Percentiles rank a stretch among this genome's conserved stretches.
phyloP scores from a whole-genome alignment of 164 flowering plant species.

The Protea cynaroides region DNA sequence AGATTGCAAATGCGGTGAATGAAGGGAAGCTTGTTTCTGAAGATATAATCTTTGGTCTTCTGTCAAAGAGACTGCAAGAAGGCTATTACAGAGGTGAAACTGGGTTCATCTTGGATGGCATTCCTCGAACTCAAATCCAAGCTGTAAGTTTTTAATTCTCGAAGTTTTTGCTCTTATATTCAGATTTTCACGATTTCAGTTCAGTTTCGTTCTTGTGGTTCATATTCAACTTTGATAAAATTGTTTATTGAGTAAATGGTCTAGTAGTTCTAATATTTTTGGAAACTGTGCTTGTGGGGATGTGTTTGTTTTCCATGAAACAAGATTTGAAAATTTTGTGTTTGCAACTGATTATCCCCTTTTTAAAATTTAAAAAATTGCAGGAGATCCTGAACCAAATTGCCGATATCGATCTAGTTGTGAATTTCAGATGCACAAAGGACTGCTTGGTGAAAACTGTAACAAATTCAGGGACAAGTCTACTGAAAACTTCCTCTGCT shows the following conservation, averaged over 20 bases:
- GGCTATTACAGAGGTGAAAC: slow-evolving; percentile 73
- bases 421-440: slow-evolving; percentile 49
- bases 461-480: slow-evolving; percentile 11
- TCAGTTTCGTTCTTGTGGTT: too few relatives aligned
- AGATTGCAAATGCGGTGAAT: slow-evolving; percentile 74
- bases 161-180: too few relatives aligned
- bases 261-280: too few relatives aligned
- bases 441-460: slow-evolving; percentile 25
- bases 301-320: too few relatives aligned
- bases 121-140: slow-evolving; percentile 68
- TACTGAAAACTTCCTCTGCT: slow-evolving; percentile 7
- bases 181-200: too few relatives aligned
- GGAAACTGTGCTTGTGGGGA: too few relatives aligned
- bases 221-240: too few relatives aligned
- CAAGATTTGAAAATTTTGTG: too few relatives aligned
- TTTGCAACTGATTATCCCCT: too few relatives aligned
- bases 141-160: slow-evolving; percentile 51
- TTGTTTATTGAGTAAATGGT: too few relatives aligned
- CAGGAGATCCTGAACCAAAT: slow-evolving; percentile 61
- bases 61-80: slow-evolving; percentile 88
- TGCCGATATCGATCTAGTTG: slow-evolving; percentile 55
- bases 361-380: background rate
- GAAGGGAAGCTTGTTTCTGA: slow-evolving; percentile 54
- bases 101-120: slow-evolving; percentile 93
- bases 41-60: slow-evolving; percentile 67